Conservation (phyloP, 768 basidiomycete genomes). For the Botryobasidium botryosum region DNA sequence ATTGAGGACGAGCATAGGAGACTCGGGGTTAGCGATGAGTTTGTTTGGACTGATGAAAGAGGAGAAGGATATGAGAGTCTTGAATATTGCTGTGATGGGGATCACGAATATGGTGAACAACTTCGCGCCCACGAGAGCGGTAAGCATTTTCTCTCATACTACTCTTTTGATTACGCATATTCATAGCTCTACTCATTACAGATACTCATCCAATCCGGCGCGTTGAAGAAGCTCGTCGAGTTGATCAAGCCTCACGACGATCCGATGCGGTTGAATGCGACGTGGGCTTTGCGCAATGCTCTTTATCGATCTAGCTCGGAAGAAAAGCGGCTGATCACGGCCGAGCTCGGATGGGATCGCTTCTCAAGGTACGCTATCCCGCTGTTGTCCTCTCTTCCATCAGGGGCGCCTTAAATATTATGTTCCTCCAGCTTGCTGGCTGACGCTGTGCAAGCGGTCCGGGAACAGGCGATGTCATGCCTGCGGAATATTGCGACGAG, state of each 20-base stretch:
- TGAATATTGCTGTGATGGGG: conserved; percentile 49
- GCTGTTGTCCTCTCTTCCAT: neutral
- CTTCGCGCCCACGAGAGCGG: conserved; percentile 1
- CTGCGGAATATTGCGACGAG: neutral
- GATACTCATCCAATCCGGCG: conserved; percentile 50
- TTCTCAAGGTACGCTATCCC: conserved; percentile 37
- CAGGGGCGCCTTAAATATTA: too few relatives aligned
- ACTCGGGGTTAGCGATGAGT: conserved; percentile 58
- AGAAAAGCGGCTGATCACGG: conserved; percentile 51
- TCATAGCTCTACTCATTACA: conserved; percentile 16
- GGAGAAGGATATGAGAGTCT: conserved; percentile 56
- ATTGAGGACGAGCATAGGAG: conserved; percentile 68
- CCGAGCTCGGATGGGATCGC: conserved; percentile 45
- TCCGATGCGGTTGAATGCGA: conserved; percentile 42
- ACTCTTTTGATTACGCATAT: conserved; percentile 1
- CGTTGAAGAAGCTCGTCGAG: conserved; percentile 45
- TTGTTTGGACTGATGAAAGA: conserved; percentile 40
- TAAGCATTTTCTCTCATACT: neutral
- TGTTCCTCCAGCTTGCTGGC: neutral
- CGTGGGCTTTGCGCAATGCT: conserved; percentile 87
- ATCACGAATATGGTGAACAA: conserved; percentile 59
- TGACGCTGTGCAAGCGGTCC: neutral
- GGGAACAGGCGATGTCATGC: neutral
- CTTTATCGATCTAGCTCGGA: conserved; percentile 42
- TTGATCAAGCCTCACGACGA: conserved; percentile 38